Base-by-base conservation (phyloP, 495 filamentous ascomycete species). In the Aspergillus ellipticus region DNA sequence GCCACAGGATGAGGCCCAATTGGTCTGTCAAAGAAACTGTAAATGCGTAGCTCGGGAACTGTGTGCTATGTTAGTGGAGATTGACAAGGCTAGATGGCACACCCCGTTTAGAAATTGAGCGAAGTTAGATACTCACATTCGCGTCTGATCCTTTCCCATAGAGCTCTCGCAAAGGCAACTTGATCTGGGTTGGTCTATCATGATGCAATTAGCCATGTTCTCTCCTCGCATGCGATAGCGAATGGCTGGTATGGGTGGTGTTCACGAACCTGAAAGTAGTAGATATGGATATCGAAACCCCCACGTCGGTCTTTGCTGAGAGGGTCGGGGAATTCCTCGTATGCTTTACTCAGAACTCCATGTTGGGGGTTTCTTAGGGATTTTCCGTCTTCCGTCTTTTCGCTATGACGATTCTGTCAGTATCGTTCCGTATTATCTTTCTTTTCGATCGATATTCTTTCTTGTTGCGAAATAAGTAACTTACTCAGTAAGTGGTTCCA, bases 11-110 rank as follows among this genome's bases (percentile, higher is more conserved):
- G 92, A 2, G 92, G 92, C 0, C 92, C 92, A 6, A 96, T 66
- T 3, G 90, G 90, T 37, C 74, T 66, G 60, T 94, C 86, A 78
- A 82, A 95, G 59, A 95, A 74, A 2, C 69, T 73, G 67, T 96
- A 96, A 61, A 95, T 86, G 41, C 89, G 81, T 16, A 96, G 79
- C 65, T 96, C 92, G 15, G 92, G 92, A 65, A 96, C 86, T 90
- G 53, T 16, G 53, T 16, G 8, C 20, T 13, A 29, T 29, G 41
- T 51, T 29, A 51, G 29, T 4, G 13, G 35, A 4, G 35, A 15
- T 39, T 8, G 4, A n/a, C 35, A 33, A 10, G 1, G 31, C 31
- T 9, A 8, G 31, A 33, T 2, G 6, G 2, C 13, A 8, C 2
- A 33, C 7, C 31, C 2, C 31, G 31, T 7, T 9, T 10, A 33